These are phyloP conservation scores for Monosporascus sp. DNA, from an alignment of 2,329 filamentous ascomycete genomes.

Conservation along the genomic window DNA sequence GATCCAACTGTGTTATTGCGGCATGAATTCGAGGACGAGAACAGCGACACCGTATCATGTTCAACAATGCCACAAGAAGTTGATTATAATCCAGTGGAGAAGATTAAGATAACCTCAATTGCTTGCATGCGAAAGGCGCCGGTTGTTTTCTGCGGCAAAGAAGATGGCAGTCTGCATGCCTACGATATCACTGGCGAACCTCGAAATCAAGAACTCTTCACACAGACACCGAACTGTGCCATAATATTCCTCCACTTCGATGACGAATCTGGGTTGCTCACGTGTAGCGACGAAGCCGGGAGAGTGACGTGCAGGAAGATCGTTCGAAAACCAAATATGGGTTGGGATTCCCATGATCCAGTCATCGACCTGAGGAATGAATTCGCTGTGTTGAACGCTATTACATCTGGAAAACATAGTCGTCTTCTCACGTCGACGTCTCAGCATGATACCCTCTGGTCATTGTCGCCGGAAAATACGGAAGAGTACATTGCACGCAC, in stretches of 20 bases:
- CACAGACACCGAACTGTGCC: background rate
- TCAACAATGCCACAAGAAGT: conserved; percentile 6
- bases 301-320: conserved; percentile 9
- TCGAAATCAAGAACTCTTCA: conserved; percentile 10
- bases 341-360: conserved; percentile 1
- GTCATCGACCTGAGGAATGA: background rate
- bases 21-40: conserved; percentile 10
- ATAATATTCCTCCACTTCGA: conserved; percentile 14
- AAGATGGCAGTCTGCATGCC: conserved; percentile 15
- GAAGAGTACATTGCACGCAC: too few relatives aligned
- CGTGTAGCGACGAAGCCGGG: conserved; percentile 8
- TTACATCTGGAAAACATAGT: conserved; percentile 6
- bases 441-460: conserved; percentile 9
- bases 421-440: conserved; percentile 10
- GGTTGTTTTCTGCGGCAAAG: conserved; percentile 13
- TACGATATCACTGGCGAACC: conserved; percentile 11
- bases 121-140: background rate
- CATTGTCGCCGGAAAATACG: background rate
- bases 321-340: background rate
- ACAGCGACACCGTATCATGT: conserved; percentile 8
- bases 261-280: conserved; percentile 5
- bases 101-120: conserved; percentile 11
- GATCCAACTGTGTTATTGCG: conserved; percentile 17
- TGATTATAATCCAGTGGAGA: conserved; percentile 1
- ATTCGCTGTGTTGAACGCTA: conserved; percentile 4